Evolutionary conservation across 345 rosid genomes (phyloP), one percentile per base, ranked within the genome.

Genomic region (Lepidium didymum): DNA sequence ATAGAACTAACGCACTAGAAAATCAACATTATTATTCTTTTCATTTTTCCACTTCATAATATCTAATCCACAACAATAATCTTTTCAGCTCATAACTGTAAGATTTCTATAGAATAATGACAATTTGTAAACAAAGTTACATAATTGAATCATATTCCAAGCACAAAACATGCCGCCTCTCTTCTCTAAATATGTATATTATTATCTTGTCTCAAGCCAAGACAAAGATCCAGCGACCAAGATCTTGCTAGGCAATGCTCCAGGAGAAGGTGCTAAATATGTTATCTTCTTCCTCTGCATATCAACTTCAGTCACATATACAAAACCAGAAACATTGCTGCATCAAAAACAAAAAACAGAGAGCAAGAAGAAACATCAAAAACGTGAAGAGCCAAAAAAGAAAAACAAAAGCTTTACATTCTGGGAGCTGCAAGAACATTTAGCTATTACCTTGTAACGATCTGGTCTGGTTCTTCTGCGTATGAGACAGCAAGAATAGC

Each of bases 261-360:
- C 93, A 0, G 86, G 80, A 3, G 95, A 86, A 8, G 87, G 96
- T 2, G 93, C 77, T 56, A 89, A 84, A 60, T 79, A 87, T 19
- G 90, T 83, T 19, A 89, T 72, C 65, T 79, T 86, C 80, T 84
- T 83, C 87, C 89, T 91, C 37, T 1, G 84, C 29, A 76, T 63
- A 73, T 94, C 96, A 16, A 94, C 67, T 14, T 89, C 93, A 1
- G 96, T 86, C 54, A 91, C 71, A 42, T 84, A 85, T 67, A 94
- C 82, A 75, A 91, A 89, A 25, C 91, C 99, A 43, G 96, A 96
- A 29, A 89, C 88, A 78, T 85, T 90, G 63, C 96, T 85, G 81
- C 79, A 77, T 58, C 18, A 14, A 19, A 37, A 37, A 11, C 37
- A 70, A 57, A 56, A 67, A 25, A 6, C 41, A 16, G 8, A 68